These are phyloP conservation scores for Phytomonas serpens DNA, from an alignment of 208 protist genomes.

Conservation along the genomic window DNA sequence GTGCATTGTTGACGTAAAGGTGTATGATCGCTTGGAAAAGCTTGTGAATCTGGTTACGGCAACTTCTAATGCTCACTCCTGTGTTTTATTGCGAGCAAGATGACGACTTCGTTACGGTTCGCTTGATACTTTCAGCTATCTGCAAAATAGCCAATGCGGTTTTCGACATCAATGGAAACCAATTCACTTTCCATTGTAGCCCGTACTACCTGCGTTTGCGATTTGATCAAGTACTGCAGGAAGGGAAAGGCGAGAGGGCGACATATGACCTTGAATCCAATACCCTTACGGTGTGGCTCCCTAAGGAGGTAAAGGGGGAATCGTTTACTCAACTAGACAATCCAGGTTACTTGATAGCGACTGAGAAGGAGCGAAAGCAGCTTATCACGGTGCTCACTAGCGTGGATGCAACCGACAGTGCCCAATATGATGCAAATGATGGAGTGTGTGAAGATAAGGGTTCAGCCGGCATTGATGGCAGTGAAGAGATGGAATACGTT, in stretches of 20 bases:
- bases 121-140: conserved; percentile 58
- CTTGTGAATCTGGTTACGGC: neutral
- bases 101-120: conserved; percentile 70
- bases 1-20: neutral
- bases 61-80: conserved; percentile 68
- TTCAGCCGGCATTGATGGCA: conserved; percentile 8
- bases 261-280: conserved; percentile 76
- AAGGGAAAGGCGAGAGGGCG: conserved; percentile 62
- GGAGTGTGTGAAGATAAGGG: neutral
- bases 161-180: conserved; percentile 70
- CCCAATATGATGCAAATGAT: neutral
- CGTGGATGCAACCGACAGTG: conserved; percentile 8
- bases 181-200: conserved; percentile 85
- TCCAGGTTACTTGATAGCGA: conserved; percentile 76
- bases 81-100: conserved; percentile 77
- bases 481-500: conserved; percentile 67
- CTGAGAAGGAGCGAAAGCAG: conserved; percentile 54
- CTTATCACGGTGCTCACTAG: conserved; percentile 36
- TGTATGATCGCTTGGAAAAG: neutral
- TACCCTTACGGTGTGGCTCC: conserved; percentile 66
- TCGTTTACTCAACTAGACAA: conserved; percentile 81
- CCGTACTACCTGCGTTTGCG: conserved; percentile 87
- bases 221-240: conserved; percentile 71
- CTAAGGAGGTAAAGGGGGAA: conserved; percentile 63
- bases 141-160: conserved; percentile 71